Conservation (phyloP, 495 filamentous ascomycete species). For the Margaritispora aquatica region DNA sequence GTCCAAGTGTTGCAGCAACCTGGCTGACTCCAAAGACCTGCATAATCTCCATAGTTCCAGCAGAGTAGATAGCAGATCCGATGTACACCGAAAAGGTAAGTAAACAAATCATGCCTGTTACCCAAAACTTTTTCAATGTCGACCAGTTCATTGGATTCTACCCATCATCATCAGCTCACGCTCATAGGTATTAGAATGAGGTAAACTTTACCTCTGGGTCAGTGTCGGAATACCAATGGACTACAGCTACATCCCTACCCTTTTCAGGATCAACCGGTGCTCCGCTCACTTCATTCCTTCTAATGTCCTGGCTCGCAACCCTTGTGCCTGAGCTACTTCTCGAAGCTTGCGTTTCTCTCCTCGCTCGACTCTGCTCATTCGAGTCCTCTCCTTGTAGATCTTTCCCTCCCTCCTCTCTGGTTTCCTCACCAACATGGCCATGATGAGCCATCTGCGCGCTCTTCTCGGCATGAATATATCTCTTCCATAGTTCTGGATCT, state of each 20-base stretch:
- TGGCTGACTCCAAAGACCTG: slow-evolving; percentile 39
- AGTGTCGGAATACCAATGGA: slow-evolving; percentile 30
- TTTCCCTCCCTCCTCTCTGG: slow-evolving; percentile 18
- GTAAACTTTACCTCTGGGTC: slow-evolving; percentile 26
- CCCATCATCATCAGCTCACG: neutral
- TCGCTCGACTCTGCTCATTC: neutral
- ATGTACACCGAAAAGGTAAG: slow-evolving; percentile 18
- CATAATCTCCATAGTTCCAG: slow-evolving; percentile 38
- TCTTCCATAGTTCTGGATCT: slow-evolving; percentile 29
- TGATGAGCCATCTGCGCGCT: slow-evolving; percentile 26
- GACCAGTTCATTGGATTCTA: slow-evolving; percentile 51
- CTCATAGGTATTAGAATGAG: neutral
- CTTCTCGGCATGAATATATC: slow-evolving; percentile 27
- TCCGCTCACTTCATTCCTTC: slow-evolving; percentile 19
- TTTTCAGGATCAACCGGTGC: slow-evolving; percentile 28
- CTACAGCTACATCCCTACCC: slow-evolving; percentile 28
- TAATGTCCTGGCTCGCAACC: neutral
- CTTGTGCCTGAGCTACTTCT: neutral
- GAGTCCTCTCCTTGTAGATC: neutral
- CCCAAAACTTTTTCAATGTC: slow-evolving; percentile 52
- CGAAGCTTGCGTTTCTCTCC: neutral
- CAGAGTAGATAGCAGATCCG: slow-evolving; percentile 33
- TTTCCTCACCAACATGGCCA: slow-evolving; percentile 20
- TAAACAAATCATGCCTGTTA: slow-evolving; percentile 46
- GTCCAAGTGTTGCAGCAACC: slow-evolving; percentile 34